Evolutionary conservation across 306 rosid genomes (phyloP).

Genomic region (Cucurbita argyrosperma): DNA sequence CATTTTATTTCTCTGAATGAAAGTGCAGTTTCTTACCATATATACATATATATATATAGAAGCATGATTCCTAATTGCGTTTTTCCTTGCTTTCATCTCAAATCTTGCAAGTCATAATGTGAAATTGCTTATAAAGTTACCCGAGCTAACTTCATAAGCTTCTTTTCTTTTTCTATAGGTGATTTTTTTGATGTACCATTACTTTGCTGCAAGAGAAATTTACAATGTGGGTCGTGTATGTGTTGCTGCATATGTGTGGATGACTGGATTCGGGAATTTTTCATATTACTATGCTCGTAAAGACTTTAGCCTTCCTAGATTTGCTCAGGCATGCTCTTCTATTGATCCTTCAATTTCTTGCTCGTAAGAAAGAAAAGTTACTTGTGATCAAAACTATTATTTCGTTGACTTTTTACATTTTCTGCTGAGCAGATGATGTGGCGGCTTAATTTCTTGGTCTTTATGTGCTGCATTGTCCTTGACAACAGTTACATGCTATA

Average conservation of each 20-base stretch:
- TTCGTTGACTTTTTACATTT: conserved; percentile 1
- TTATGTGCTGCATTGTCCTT: conserved; percentile 65
- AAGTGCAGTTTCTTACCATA: background rate
- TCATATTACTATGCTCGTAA: conserved; percentile 85
- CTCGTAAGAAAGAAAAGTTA: background rate
- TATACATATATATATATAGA: no score
- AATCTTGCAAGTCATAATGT: background rate
- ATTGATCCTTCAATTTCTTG: background rate
- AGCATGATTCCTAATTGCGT: background rate
- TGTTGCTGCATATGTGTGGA: conserved; percentile 93
- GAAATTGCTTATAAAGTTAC: background rate
- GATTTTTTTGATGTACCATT: conserved; percentile 87
- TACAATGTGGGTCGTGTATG: conserved; percentile 73
- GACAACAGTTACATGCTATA: conserved; percentile 85
- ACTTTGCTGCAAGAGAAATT: conserved; percentile 75
- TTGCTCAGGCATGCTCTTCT: conserved; percentile 56
- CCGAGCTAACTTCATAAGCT: background rate
- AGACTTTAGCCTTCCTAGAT: conserved; percentile 83
- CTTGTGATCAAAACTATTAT: background rate
- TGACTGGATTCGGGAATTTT: conserved; percentile 98
- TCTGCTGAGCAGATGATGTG: conserved; percentile 89
- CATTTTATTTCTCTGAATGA: background rate
- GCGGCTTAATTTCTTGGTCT: conserved; percentile 92
- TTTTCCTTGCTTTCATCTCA: background rate
- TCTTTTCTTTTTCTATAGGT: conserved; percentile 27